phyloP scores from a whole-genome alignment of 2,329 filamentous ascomycete species.

The Aspergillus persii region DNA sequence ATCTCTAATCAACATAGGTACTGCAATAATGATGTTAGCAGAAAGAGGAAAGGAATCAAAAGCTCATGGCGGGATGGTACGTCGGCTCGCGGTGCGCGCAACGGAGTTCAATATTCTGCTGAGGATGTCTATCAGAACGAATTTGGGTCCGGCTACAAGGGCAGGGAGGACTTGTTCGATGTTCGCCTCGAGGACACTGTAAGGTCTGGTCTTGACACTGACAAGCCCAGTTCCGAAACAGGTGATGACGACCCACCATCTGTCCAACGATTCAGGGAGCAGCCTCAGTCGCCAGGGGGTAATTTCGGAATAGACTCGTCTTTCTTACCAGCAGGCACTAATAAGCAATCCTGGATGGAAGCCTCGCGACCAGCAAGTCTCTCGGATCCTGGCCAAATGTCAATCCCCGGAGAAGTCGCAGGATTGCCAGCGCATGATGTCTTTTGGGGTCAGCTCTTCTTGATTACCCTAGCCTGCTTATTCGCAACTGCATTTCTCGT shows the following conservation, averaged over 20 bases:
- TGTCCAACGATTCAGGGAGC: conserved; percentile 55
- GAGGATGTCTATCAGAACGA: conserved; percentile 35
- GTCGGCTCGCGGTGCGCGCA: conserved; percentile 39
- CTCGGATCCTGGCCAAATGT: conserved; percentile 53
- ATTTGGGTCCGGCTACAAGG: conserved; percentile 45
- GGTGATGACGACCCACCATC: conserved; percentile 51
- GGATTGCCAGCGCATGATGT: conserved; percentile 80
- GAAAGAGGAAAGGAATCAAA: conserved; percentile 51
- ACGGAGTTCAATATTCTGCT: conserved; percentile 34
- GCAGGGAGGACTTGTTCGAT: conserved; percentile 73
- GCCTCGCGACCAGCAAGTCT: conserved; percentile 49
- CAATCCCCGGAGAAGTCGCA: conserved; percentile 57
- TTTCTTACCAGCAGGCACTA: conserved; percentile 52
- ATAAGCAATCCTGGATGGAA: conserved; percentile 48
- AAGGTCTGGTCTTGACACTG: conserved; percentile 44
- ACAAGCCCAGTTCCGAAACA: conserved; percentile 39
- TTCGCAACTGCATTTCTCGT: conserved; percentile 87
- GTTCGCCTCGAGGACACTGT: conserved; percentile 73
- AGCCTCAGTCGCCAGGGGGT: conserved; percentile 38
- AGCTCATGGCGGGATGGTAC: conserved; percentile 57
- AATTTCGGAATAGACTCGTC: conserved; percentile 38
- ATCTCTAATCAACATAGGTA: conserved; percentile 47
- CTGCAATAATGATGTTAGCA: conserved; percentile 29
- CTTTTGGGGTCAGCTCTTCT: conserved; percentile 87
- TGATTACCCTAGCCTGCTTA: conserved; percentile 79